These are phyloP conservation scores for Cytospora mali DNA, from an alignment of 2,329 filamentous ascomycete genomes.

Conservation along the genomic window DNA sequence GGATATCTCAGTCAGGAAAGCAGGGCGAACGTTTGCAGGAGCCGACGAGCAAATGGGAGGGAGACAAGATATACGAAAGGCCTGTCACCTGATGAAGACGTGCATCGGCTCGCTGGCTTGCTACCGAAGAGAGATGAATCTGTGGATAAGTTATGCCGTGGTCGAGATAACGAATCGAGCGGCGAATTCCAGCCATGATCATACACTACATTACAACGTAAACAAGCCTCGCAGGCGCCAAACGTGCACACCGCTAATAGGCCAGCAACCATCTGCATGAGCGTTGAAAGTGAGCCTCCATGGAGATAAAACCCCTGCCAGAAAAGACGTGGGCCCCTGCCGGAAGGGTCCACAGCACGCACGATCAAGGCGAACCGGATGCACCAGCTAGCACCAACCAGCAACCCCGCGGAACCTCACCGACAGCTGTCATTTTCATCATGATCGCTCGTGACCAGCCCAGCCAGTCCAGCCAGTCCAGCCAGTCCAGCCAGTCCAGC, in stretches of 20 bases:
- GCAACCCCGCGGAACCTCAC: constrained; percentile 26
- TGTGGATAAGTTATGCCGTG: not conserved
- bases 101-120: not conserved
- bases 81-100: constrained; percentile 5
- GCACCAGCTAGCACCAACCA: constrained; percentile 18
- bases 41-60: not conserved
- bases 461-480: no score
- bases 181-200: not conserved
- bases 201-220: constrained; percentile 18
- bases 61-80: constrained; percentile 15
- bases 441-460: constrained; percentile 23
- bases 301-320: constrained; percentile 24
- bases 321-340: constrained; percentile 8
- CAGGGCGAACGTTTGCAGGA: not conserved
- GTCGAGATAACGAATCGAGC: not conserved
- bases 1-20: not conserved
- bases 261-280: constrained; percentile 18
- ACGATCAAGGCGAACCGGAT: constrained; percentile 18
- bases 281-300: constrained; percentile 16
- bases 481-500: no score
- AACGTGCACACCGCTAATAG: constrained; percentile 29
- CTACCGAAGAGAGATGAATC: not conserved
- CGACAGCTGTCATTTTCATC: constrained; percentile 27
- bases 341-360: constrained; percentile 22
- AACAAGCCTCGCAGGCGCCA: constrained; percentile 9